A percentile compares a stretch with the other conserved stretches of the same genome.
Evolutionary conservation across 1,284 basidiomycete genomes (phyloP).

Genomic region (Moesziomyces aphidis): DNA sequence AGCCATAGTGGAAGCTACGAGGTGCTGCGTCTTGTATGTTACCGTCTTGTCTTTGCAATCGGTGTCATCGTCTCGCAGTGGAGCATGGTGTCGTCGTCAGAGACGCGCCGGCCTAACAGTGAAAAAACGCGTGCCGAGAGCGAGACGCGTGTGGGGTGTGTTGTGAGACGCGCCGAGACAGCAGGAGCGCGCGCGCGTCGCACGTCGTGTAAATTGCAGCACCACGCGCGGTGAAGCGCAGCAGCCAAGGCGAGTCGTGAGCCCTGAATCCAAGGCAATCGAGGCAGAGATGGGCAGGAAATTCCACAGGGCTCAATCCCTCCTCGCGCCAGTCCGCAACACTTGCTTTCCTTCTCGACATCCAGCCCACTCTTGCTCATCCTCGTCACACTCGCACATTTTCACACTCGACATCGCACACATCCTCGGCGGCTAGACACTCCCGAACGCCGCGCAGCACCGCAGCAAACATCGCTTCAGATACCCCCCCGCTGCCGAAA

Average conservation of each 20-base stretch:
- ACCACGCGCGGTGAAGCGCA: background rate
- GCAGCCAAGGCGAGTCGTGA: no score
- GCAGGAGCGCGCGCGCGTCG: no score
- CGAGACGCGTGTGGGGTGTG: background rate
- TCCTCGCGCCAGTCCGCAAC: no score
- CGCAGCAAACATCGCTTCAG: background rate
- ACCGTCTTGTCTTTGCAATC: no score
- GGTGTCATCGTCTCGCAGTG: background rate
- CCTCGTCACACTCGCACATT: background rate
- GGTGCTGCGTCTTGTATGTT: background rate
- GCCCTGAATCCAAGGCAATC: no score
- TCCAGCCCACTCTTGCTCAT: background rate
- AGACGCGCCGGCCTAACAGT: no score
- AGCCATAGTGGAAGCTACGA: slow-evolving; percentile 3
- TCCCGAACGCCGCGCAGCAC: background rate
- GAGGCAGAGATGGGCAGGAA: no score
- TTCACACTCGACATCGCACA: background rate
- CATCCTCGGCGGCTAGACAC: background rate
- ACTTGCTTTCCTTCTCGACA: background rate
- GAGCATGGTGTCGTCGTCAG: no score
- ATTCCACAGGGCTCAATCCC: no score
- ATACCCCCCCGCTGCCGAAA: slow-evolving; percentile 1
- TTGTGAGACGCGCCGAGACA: background rate
- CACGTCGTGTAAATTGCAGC: background rate
- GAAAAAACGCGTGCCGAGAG: background rate